These are phyloP conservation scores for Osmanthus fragrans DNA, from an alignment of 257 asterid genomes.

Conservation along the genomic window DNA sequence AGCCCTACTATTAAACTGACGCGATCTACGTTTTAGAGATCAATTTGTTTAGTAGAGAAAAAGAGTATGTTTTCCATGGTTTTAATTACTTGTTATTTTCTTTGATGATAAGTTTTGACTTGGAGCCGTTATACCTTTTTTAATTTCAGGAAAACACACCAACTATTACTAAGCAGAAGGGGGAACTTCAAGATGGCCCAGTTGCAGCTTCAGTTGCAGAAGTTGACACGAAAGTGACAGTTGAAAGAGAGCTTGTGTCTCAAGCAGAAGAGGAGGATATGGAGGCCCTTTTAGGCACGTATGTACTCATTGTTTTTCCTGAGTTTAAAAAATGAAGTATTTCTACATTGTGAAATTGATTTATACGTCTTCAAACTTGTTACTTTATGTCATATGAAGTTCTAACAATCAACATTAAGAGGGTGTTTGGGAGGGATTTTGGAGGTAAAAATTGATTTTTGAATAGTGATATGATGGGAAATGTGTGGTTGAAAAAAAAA, in stretches of 20 bases:
- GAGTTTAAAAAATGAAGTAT: neutral
- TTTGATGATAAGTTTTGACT: neutral
- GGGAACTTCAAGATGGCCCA: conserved; percentile 50
- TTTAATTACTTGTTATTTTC: neutral
- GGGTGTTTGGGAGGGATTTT: too few species aligned
- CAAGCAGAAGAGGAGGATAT: conserved; percentile 99
- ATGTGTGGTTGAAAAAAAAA: too few species aligned
- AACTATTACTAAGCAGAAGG: conserved; percentile 56
- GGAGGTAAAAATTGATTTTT: too few species aligned
- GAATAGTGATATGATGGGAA: too few species aligned
- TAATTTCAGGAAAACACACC: conserved; percentile 74
- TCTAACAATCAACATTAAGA: neutral
- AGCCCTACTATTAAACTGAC: neutral
- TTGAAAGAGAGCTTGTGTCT: conserved; percentile 93
- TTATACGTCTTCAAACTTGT: neutral
- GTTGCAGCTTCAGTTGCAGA: conserved; percentile 36
- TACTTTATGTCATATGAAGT: neutral
- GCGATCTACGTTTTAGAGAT: neutral
- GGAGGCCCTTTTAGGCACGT: conserved; percentile 99
- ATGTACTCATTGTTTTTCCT: conserved; percentile 31
- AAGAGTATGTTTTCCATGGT: neutral
- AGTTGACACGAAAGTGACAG: conserved; percentile 79
- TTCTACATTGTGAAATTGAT: neutral
- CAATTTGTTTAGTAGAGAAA: conserved; percentile 1
- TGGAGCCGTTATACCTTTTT: conserved; percentile 2